Conservation (phyloP, 164 flowering plant species). For the Akebia trifoliata region DNA sequence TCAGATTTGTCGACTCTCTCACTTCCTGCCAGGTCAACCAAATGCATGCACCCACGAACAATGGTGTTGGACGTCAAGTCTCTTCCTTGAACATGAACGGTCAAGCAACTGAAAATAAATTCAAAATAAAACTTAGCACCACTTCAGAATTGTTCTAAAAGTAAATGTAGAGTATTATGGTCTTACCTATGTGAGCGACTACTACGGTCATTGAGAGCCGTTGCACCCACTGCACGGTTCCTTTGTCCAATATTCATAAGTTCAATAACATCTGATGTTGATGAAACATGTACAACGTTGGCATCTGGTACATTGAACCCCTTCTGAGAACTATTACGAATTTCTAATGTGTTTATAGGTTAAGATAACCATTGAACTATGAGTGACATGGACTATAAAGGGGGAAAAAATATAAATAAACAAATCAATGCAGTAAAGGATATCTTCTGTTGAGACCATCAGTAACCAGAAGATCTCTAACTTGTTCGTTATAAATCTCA, state of each 20-base stretch:
- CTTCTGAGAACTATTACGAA: slow-evolving; percentile 82
- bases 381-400: slow-evolving; percentile 1
- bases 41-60: slow-evolving; percentile 80
- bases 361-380: slow-evolving; percentile 36
- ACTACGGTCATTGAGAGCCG: slow-evolving; percentile 96
- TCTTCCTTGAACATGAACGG: slow-evolving; percentile 84
- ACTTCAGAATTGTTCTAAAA: not conserved
- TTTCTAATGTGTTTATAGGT: slow-evolving; percentile 71
- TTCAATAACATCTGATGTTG: slow-evolving; percentile 82
- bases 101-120: slow-evolving; percentile 60
- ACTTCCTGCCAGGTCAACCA: slow-evolving; percentile 93
- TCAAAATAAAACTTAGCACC: slow-evolving; percentile 5
- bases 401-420: not conserved
- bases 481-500: slow-evolving; percentile 98
- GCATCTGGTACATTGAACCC: slow-evolving; percentile 98
- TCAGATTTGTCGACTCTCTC: slow-evolving; percentile 90
- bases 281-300: slow-evolving; percentile 75
- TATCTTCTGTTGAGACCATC: slow-evolving; percentile 90
- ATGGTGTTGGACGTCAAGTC: slow-evolving; percentile 63
- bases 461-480: slow-evolving; percentile 82
- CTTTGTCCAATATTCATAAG: slow-evolving; percentile 91
- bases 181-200: slow-evolving; percentile 98
- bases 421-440: slow-evolving; percentile 44
- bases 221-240: slow-evolving; percentile 93
- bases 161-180: not conserved